phyloP scores from a whole-genome alignment of 345 rosid species.

The Streptanthus diversifolius region DNA sequence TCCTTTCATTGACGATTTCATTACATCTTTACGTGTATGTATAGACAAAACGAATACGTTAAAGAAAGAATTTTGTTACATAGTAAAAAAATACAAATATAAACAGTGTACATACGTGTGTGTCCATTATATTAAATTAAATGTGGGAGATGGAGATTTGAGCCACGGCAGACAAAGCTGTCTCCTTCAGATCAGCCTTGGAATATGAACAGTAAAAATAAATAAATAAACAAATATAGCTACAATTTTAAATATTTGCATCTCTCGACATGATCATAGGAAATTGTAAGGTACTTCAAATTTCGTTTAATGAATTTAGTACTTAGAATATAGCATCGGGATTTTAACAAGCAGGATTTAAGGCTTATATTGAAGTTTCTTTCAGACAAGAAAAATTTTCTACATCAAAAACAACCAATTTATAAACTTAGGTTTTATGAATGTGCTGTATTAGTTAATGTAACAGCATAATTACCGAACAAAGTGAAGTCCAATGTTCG shows the following conservation, averaged over 20 bases:
- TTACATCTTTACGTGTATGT: constrained; percentile 9
- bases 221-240: constrained; percentile 3
- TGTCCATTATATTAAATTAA: constrained; percentile 21
- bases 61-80: background rate
- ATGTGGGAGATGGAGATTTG: constrained; percentile 33
- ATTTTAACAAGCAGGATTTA: constrained; percentile 27
- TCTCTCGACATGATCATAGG: constrained; percentile 33
- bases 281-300: constrained; percentile 20
- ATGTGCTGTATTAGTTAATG: constrained; percentile 14
- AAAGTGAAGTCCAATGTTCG: constrained; percentile 32
- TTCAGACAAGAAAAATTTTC: background rate
- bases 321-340: constrained; percentile 23
- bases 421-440: constrained; percentile 25
- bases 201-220: constrained; percentile 21
- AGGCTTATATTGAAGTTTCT: background rate
- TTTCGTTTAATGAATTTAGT: constrained; percentile 4
- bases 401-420: constrained; percentile 22
- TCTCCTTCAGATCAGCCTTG: constrained; percentile 41
- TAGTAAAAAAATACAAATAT: background rate
- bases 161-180: constrained; percentile 39
- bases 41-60: constrained; percentile 29
- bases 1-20: background rate
- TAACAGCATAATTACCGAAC: constrained; percentile 28
- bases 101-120: constrained; percentile 30
- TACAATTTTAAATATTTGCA: constrained; percentile 22